These are phyloP conservation scores for Zygotorulaspora chibaensis DNA, from an alignment of 805 yeast species.

Conservation along the genomic window DNA sequence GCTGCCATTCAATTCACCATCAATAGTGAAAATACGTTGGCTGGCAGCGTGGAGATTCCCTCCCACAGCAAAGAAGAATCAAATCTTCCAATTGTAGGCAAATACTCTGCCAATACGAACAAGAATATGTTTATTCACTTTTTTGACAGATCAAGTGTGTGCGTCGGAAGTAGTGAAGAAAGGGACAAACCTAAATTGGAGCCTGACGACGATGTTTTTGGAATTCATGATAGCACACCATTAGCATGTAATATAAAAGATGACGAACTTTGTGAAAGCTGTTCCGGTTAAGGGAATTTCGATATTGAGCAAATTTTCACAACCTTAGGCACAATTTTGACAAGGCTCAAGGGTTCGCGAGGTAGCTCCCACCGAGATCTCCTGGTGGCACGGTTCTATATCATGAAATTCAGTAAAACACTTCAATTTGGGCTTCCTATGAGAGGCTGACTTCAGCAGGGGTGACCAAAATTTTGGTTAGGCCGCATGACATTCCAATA, in stretches of 20 bases:
- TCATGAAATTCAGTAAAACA: too few species aligned
- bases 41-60: constrained; percentile 3
- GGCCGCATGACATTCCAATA: too few species aligned
- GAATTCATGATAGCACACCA: constrained; percentile 82
- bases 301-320: neutral
- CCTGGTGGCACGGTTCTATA: too few species aligned
- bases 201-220: constrained; percentile 50
- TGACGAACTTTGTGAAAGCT: constrained; percentile 94
- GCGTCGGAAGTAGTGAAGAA: constrained; percentile 39
- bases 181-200: constrained; percentile 35
- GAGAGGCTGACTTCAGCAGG: too few species aligned
- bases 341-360: too few species aligned
- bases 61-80: constrained; percentile 33
- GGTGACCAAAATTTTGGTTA: too few species aligned
- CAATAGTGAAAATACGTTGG: constrained; percentile 43
- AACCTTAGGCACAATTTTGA: too few species aligned
- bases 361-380: too few species aligned
- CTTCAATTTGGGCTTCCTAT: too few species aligned
- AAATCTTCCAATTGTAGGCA: constrained; percentile 55
- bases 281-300: constrained; percentile 65
- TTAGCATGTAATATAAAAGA: constrained; percentile 90
- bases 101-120: constrained; percentile 12
- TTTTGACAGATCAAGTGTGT: constrained; percentile 29
- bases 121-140: constrained; percentile 23
- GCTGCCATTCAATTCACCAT: constrained; percentile 90